Evolutionary conservation across 2,329 filamentous ascomycete genomes (phyloP).

Genomic region (Fusarium ramigenum): DNA sequence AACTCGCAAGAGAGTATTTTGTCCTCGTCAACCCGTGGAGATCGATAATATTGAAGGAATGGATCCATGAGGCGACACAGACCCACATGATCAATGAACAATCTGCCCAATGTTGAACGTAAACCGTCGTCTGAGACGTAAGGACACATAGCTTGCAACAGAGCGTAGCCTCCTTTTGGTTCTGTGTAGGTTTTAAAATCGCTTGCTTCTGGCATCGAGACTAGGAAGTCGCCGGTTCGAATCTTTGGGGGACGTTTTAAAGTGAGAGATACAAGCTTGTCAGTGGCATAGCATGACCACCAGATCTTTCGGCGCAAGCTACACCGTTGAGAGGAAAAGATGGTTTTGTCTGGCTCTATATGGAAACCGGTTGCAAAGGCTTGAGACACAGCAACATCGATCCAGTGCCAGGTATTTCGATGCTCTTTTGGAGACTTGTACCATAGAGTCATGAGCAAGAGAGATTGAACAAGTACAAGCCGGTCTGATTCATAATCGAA

Average conservation of each 20-base stretch:
- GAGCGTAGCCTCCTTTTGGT: background rate
- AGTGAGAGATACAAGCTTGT: background rate
- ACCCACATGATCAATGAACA: background rate
- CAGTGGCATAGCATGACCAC: background rate
- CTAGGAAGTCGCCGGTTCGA: background rate
- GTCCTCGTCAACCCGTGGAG: background rate
- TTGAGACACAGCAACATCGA: background rate
- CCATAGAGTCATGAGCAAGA: background rate
- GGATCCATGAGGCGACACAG: background rate
- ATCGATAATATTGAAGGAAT: background rate
- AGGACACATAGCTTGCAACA: background rate
- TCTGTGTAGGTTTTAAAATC: background rate
- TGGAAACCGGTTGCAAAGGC: background rate
- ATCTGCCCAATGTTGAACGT: background rate
- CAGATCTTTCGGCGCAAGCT: background rate
- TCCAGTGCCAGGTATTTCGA: background rate
- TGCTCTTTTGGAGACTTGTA: background rate
- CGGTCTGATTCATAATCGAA: background rate
- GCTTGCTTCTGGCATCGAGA: background rate
- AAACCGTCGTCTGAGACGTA: background rate
- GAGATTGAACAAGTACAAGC: background rate
- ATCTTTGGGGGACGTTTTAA: background rate
- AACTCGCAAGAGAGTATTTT: background rate
- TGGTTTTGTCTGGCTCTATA: background rate
- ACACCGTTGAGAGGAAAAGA: rapidly evolving